phyloP scores from a whole-genome alignment of 2,329 filamentous ascomycete species.

The Ophiostoma populinum region DNA sequence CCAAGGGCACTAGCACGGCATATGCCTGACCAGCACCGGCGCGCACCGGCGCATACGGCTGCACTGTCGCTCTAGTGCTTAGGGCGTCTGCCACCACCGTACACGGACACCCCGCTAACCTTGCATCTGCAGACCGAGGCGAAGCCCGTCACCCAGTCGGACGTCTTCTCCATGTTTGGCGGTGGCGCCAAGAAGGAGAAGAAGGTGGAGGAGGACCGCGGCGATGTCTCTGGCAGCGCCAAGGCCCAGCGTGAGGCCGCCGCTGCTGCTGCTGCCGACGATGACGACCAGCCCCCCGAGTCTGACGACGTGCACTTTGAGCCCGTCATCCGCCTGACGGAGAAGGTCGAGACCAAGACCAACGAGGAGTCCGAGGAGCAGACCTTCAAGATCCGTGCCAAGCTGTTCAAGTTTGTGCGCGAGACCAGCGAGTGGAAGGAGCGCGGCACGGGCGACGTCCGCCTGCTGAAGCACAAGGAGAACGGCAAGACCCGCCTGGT shows the following conservation, averaged over 20 bases:
- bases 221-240: conserved; percentile 76
- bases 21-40: neutral
- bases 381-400: conserved; percentile 98
- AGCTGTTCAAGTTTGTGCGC: conserved; percentile 96
- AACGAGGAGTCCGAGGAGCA: conserved; percentile 98
- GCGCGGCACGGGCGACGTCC: conserved; percentile 89
- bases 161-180: conserved; percentile 97
- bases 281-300: conserved; percentile 66
- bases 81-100: no score
- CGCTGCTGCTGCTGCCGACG: conserved; percentile 39
- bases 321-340: conserved; percentile 86
- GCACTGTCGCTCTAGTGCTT: no score
- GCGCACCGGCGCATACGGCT: no score
- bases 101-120: no score
- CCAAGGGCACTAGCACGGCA: neutral
- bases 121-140: conserved; percentile 12
- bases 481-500: conserved; percentile 94
- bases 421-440: conserved; percentile 97
- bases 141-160: conserved; percentile 36
- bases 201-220: conserved; percentile 68
- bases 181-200: conserved; percentile 94
- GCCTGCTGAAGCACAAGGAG: conserved; percentile 96
- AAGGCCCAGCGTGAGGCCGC: conserved; percentile 56
- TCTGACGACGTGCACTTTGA: conserved; percentile 94
- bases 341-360: conserved; percentile 94